These are phyloP conservation scores for Tritrichomonas foetus DNA, from an alignment of 208 protist species.

Conservation along the genomic window DNA sequence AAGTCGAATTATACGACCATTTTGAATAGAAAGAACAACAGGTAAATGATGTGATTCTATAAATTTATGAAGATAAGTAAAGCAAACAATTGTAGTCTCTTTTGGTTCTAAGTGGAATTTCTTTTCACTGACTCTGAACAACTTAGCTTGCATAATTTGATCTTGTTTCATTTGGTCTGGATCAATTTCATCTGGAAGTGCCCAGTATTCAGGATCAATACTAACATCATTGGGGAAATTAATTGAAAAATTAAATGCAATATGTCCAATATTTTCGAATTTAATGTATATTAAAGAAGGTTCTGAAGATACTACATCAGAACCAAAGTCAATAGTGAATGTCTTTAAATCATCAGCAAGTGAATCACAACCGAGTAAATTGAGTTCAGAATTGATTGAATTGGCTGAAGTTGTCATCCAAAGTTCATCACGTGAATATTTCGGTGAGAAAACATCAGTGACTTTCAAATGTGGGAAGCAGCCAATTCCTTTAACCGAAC, in stretches of 20 bases:
- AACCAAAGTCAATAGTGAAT: not conserved
- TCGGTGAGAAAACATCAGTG: not conserved
- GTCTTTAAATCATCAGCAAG: not conserved
- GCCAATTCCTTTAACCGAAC: not conserved
- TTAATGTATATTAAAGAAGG: not conserved
- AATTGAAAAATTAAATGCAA: constrained; percentile 26
- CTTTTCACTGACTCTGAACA: not conserved
- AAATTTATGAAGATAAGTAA: constrained; percentile 31
- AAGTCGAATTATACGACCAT: not conserved
- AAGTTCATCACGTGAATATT: not conserved
- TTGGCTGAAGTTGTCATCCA: not conserved
- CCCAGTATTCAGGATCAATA: constrained; percentile 31
- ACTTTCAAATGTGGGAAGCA: not conserved
- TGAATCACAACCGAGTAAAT: not conserved
- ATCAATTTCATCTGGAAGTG: constrained; percentile 20
- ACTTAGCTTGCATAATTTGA: constrained; percentile 14
- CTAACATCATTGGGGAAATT: constrained; percentile 19
- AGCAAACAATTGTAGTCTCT: not conserved
- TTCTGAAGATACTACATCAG: not conserved
- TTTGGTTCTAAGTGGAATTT: constrained; percentile 9
- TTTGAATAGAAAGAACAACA: not conserved
- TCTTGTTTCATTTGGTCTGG: not conserved
- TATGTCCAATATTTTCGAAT: constrained; percentile 29
- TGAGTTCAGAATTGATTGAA: not conserved
- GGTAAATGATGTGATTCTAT: constrained; percentile 15